Evolutionary conservation across 345 rosid genomes (phyloP), one percentile per base, ranked within the genome.

Genomic region (Capsella bursapastoris): DNA sequence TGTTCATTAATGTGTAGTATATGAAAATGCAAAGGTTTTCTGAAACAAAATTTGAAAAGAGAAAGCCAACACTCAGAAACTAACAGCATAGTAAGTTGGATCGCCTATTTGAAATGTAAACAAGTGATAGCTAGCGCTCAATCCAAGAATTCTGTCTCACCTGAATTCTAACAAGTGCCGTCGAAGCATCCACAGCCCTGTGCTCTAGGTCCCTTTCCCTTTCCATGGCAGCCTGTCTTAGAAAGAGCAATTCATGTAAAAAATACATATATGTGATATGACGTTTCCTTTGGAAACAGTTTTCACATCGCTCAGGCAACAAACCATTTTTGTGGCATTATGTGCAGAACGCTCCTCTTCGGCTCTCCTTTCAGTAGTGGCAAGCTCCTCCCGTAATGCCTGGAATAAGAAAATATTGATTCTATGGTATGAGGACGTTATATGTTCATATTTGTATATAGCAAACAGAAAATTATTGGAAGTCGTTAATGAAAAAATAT

Each of bases 311-410:
- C 63, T 68, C 60, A 35, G 41, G 57, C 70, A 11, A 67, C 79
- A 71, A 77, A 92, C 99, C 97, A 84, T 86, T 86, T 95, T 95
- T 62, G 97, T 92, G 73, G 98, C 93, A 83, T 82, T 87, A 76
- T 92, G 98, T 58, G 98, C 92, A 66, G 84, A 80, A 65, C 80
- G 96, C 83, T 96, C 99, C 79, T 96, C 99, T 82, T 96, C 97
- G 49, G 94, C 96, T 82, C 97, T 88, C 81, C 98, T 83, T 73
- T 92, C 99, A 29, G 81, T 90, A 75, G 96, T 87, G 49, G 93
- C 84, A 71, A 96, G 86, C 88, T 96, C 99, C 86, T 96, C 99
- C 64, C 97, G 91, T 66, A 96, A 60, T 79, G 98, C 97, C 97
- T 96, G 78, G 53, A 41, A 71, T 58, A 79, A 68, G 73, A 79